Evolutionary conservation across 129 eudicot genomes (phyloP).

Genomic region (Flaveria linearis): DNA sequence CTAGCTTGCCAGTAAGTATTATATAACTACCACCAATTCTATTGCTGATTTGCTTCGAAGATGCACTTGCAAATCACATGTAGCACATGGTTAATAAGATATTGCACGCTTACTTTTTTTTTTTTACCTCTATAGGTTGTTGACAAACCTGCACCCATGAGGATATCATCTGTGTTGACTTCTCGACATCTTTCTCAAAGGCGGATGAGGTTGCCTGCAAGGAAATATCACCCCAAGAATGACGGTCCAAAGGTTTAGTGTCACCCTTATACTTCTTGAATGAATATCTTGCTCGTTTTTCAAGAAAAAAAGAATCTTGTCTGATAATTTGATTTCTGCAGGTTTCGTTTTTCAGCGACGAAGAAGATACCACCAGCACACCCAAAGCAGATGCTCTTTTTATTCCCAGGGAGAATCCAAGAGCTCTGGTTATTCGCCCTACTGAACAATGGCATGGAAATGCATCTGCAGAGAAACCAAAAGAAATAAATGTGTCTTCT

Average conservation of each 20-base stretch:
- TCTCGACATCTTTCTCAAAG: slow-evolving; percentile 94
- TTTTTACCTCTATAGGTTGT: slow-evolving; percentile 57
- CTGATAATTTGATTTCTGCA: slow-evolving; percentile 31
- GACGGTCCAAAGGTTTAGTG: slow-evolving; percentile 70
- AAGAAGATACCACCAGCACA: slow-evolving; percentile 73
- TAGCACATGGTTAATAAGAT: background rate
- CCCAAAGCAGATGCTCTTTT: slow-evolving; percentile 97
- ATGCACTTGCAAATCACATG: background rate
- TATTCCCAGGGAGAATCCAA: slow-evolving; percentile 95
- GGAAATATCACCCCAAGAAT: slow-evolving; percentile 81
- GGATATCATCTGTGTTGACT: slow-evolving; percentile 81
- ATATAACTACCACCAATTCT: background rate
- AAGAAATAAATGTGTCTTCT: slow-evolving; percentile 23
- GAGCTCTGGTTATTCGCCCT: slow-evolving; percentile 87
- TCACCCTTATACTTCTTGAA: background rate
- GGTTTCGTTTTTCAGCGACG: slow-evolving; percentile 88
- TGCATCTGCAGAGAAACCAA: slow-evolving; percentile 50
- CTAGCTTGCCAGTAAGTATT: slow-evolving; percentile 85
- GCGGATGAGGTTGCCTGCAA: slow-evolving; percentile 76
- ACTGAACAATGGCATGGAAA: slow-evolving; percentile 78
- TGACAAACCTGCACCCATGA: slow-evolving; percentile 82
- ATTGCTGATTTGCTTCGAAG: background rate
- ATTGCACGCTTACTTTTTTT: slow-evolving; percentile 1
- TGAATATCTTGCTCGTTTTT: background rate
- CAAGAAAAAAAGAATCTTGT: background rate